Evolutionary conservation across 495 filamentous ascomycete genomes (phyloP).

Genomic region (Aspergillus hancockii): DNA sequence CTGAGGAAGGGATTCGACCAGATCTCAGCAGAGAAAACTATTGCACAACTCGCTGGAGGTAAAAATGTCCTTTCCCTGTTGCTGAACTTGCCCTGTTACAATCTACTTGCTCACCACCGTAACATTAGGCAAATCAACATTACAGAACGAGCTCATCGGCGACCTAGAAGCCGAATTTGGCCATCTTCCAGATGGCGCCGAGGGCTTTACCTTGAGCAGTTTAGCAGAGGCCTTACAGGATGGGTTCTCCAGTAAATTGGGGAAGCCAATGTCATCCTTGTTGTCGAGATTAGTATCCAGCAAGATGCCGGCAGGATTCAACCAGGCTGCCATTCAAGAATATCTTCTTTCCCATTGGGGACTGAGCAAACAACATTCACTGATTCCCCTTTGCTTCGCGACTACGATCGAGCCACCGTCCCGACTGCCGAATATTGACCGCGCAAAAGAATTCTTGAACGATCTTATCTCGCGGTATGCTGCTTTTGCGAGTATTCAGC

Average conservation of each 20-base stretch:
- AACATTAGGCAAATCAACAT: conserved; percentile 80
- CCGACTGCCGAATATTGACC: not conserved
- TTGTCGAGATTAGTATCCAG: conserved; percentile 93
- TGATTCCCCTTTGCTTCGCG: not conserved
- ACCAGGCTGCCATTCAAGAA: conserved; percentile 91
- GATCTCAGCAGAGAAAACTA: conserved; percentile 74
- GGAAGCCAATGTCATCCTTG: conserved; percentile 92
- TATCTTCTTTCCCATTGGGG: conserved; percentile 95
- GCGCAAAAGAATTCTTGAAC: not conserved
- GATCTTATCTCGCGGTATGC: not conserved
- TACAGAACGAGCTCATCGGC: conserved; percentile 93
- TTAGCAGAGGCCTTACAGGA: conserved; percentile 92
- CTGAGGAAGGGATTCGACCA: too few species aligned
- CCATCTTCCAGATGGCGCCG: conserved; percentile 97
- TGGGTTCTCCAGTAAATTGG: conserved; percentile 96
- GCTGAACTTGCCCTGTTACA: not conserved
- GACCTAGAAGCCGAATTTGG: conserved; percentile 98
- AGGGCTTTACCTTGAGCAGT: conserved; percentile 94
- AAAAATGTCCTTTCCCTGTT: conserved; percentile 57
- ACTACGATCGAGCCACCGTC: not conserved
- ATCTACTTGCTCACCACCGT: not conserved
- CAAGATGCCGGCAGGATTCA: conserved; percentile 99
- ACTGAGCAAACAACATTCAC: conserved; percentile 47
- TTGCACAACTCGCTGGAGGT: conserved; percentile 98
- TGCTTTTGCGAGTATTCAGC: not conserved